phyloP scores from a whole-genome alignment of 2,329 filamentous ascomycete genomes.

The Aureobasidium musti region DNA sequence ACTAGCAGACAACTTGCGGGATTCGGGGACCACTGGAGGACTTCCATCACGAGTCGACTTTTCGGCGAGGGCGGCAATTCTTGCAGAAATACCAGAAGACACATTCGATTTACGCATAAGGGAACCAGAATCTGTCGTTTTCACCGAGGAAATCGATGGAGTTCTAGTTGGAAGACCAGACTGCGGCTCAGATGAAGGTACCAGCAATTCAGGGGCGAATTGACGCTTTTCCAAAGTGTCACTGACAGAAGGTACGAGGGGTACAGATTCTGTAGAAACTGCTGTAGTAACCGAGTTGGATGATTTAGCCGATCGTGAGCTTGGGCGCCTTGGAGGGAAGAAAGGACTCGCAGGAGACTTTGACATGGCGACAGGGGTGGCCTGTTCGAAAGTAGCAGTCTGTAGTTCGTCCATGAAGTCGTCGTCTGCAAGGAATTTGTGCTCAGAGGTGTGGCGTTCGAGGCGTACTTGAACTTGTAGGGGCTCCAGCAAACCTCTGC shows the following conservation, averaged over 20 bases:
- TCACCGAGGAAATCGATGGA: conserved; percentile 14
- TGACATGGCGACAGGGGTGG: conserved; percentile 74
- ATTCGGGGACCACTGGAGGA: conserved; percentile 17
- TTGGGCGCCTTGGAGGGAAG: conserved; percentile 46
- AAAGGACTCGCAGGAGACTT: conserved; percentile 79
- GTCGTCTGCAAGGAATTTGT: conserved; percentile 68
- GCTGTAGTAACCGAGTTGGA: conserved; percentile 31
- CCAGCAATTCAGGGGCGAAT: background rate
- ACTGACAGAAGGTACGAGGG: conserved; percentile 6
- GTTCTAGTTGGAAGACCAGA: background rate
- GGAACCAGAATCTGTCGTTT: conserved; percentile 1
- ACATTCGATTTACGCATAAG: conserved; percentile 67
- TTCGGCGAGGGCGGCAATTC: conserved; percentile 90
- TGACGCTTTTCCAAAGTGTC: conserved; percentile 10
- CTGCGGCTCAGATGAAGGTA: conserved; percentile 1
- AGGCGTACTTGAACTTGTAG: conserved; percentile 43
- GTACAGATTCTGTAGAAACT: conserved; percentile 10
- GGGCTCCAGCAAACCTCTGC: conserved; percentile 44
- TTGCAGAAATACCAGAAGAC: conserved; percentile 86
- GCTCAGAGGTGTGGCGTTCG: conserved; percentile 45
- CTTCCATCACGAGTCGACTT: conserved; percentile 47
- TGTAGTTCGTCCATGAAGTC: conserved; percentile 72
- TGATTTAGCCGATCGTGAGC: conserved; percentile 35
- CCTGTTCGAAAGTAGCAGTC: conserved; percentile 77
- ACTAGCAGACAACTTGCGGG: conserved; percentile 22